Conservation (phyloP, 176 grass and related monocot genomes). For the Leersia perrieri region DNA sequence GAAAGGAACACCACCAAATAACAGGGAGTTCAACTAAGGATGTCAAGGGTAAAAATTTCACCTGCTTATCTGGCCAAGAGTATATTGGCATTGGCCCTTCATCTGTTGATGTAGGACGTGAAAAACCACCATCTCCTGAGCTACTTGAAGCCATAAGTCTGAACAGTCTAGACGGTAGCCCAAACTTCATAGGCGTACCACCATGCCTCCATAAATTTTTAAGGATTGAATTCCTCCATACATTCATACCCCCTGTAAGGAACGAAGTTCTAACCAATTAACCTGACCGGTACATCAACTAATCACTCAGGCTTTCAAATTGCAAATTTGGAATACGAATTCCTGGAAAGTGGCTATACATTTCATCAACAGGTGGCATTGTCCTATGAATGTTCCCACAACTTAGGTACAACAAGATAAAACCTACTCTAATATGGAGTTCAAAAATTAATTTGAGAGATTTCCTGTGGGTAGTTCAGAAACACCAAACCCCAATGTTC, state of each 20-base stretch:
- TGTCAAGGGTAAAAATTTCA: slow-evolving; percentile 23
- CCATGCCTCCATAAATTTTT: slow-evolving; percentile 46
- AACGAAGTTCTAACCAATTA: not conserved
- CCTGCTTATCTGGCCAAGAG: slow-evolving; percentile 89
- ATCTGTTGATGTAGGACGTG: slow-evolving; percentile 35
- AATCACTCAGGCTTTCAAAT: not conserved
- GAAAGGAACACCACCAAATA: not conserved
- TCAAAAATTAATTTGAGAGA: not conserved
- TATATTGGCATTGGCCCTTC: slow-evolving; percentile 52
- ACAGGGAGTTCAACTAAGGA: not conserved
- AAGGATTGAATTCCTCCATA: slow-evolving; percentile 25
- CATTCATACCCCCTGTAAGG: slow-evolving; percentile 34
- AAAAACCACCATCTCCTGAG: slow-evolving; percentile 34
- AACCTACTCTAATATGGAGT: not conserved
- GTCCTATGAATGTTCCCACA: not conserved
- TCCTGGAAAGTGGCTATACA: not conserved
- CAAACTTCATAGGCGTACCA: slow-evolving; percentile 36
- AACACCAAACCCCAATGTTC: not conserved
- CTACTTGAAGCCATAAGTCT: slow-evolving; percentile 44
- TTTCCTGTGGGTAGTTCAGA: not conserved
- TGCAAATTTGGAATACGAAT: not conserved
- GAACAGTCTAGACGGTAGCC: slow-evolving; percentile 36
- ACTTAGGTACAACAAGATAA: not conserved
- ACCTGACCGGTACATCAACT: not conserved
- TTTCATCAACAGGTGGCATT: not conserved